Evolutionary conservation across 1,284 basidiomycete species (phyloP).

Genomic region (Ganoderma lucidum): DNA sequence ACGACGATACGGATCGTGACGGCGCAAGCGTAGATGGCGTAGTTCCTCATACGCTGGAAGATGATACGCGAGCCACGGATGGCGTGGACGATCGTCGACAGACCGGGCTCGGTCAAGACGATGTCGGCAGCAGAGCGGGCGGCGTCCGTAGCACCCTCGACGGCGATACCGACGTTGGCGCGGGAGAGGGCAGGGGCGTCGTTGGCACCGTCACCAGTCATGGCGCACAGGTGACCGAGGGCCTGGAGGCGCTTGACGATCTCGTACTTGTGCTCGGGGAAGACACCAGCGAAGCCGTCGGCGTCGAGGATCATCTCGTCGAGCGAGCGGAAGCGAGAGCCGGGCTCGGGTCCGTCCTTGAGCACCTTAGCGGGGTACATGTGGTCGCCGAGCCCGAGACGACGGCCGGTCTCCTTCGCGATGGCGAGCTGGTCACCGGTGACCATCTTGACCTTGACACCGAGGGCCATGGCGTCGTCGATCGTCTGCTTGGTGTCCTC

Average conservation of each 20-base stretch:
- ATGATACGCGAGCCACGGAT: slow-evolving; percentile 96
- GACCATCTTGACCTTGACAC: slow-evolving; percentile 99
- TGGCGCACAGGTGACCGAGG: slow-evolving; percentile 88
- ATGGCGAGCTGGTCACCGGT: slow-evolving; percentile 99
- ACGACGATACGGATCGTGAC: slow-evolving; percentile 99
- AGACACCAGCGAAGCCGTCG: slow-evolving; percentile 94
- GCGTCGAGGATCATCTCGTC: slow-evolving; percentile 96
- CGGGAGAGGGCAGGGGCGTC: slow-evolving; percentile 94
- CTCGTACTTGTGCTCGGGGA: slow-evolving; percentile 96
- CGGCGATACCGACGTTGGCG: slow-evolving; percentile 97
- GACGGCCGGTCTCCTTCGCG: slow-evolving; percentile 98
- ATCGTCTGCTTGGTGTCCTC: slow-evolving; percentile 99
- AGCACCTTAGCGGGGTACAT: slow-evolving; percentile 97
- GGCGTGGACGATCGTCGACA: slow-evolving; percentile 96
- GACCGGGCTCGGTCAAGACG: slow-evolving; percentile 94
- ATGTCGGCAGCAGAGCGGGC: slow-evolving; percentile 97
- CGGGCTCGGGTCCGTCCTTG: slow-evolving; percentile 88
- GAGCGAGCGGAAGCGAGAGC: slow-evolving; percentile 81
- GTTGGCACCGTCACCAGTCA: slow-evolving; percentile 98
- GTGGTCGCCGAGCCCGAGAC: slow-evolving; percentile 95
- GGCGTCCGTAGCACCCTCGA: slow-evolving; percentile 96
- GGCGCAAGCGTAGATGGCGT: slow-evolving; percentile 91
- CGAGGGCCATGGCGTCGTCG: slow-evolving; percentile 94
- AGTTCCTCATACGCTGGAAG: slow-evolving; percentile 98
- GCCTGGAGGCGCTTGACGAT: slow-evolving; percentile 94